Evolutionary conservation across 495 filamentous ascomycete genomes (phyloP), one percentile per base, ranked within the genome.

Genomic region (Penicillium bialowiezense): DNA sequence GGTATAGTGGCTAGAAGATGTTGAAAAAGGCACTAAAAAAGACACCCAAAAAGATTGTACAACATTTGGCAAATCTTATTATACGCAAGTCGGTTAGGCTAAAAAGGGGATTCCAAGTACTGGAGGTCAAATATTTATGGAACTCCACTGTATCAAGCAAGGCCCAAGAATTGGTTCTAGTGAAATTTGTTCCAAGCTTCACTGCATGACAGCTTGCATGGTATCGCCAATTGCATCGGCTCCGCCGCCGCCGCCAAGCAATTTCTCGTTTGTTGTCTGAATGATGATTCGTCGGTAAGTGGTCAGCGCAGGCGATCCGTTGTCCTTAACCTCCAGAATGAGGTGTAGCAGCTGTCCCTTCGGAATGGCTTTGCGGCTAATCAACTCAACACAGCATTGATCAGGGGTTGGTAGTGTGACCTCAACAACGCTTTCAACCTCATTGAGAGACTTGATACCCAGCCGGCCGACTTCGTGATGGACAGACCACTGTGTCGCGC

Each of bases 271-370:
- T 8, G 29, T 32, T 32, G 29, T 13, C 12, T 32, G 29, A 12
- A 32, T 32, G 29, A 32, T 5, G 12, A 32, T 13, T 8, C 29
- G 29, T 17, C 36, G 36, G 29, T 32, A 32, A 7, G 29, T 32
- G 12, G 12, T 32, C 29, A 32, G 10, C 5, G 29, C 29, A 32
- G 29, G 29, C 3, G 29, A 32, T 12, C 29, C 29, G 29, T 39
- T 21, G 51, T 66, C 57, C 13, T 41, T 58, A 13, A 72, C 68
- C 41, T 72, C 63, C 44, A 72, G 34, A 18, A 71, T 60, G 13
- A 70, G 34, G 52, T 71, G 68, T 31, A 71, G 48, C 33, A 53
- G 13, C 55, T 64, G 52, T 2, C 64, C 64, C 43, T 53, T 56
- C 17, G 40, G 50, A 20, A 39, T 39, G 1, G 36, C 36, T 17